phyloP scores from a whole-genome alignment of 2,329 filamentous ascomycete genomes.

The Monilinia fructicola region DNA sequence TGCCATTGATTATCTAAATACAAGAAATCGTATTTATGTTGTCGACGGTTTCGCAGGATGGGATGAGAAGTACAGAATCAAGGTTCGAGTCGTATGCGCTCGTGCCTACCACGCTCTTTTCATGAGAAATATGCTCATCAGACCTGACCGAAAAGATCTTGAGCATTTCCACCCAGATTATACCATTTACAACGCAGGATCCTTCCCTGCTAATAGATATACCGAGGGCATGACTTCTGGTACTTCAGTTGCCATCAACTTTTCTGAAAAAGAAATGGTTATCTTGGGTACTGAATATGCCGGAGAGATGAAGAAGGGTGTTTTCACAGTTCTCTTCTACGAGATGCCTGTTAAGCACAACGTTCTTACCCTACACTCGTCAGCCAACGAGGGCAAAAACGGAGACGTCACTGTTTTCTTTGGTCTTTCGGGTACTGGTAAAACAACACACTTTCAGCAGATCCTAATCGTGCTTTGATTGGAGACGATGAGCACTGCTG shows the following conservation, averaged over 20 bases:
- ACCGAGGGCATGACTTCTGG: conserved; percentile 98
- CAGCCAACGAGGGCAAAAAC: conserved; percentile 91
- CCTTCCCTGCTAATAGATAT: conserved; percentile 97
- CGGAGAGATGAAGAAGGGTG: conserved; percentile 95
- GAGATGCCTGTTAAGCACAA: conserved; percentile 99
- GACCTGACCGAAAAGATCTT: conserved; percentile 84
- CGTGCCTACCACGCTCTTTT: conserved; percentile 99
- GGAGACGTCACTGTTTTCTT: conserved; percentile 99
- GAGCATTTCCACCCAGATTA: conserved; percentile 99
- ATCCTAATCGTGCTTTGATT: conserved; percentile 93
- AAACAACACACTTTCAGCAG: conserved; percentile 98
- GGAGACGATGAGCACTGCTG: conserved; percentile 99
- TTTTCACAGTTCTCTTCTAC: conserved; percentile 99
- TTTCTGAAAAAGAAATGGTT: conserved; percentile 99
- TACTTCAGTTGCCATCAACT: conserved; percentile 98
- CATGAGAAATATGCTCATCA: conserved; percentile 99
- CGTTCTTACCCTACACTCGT: conserved; percentile 96
- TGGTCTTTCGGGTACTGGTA: conserved; percentile 95
- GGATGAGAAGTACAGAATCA: conserved; percentile 98
- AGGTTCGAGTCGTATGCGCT: conserved; percentile 95
- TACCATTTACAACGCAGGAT: conserved; percentile 98
- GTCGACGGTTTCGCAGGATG: conserved; percentile 96
- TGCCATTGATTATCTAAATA: conserved; percentile 99
- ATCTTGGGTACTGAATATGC: conserved; percentile 99
- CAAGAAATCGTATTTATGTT: conserved; percentile 96